phyloP scores from a whole-genome alignment of 2,329 filamentous ascomycete species.

The Hirsutella rhossiliensis region DNA sequence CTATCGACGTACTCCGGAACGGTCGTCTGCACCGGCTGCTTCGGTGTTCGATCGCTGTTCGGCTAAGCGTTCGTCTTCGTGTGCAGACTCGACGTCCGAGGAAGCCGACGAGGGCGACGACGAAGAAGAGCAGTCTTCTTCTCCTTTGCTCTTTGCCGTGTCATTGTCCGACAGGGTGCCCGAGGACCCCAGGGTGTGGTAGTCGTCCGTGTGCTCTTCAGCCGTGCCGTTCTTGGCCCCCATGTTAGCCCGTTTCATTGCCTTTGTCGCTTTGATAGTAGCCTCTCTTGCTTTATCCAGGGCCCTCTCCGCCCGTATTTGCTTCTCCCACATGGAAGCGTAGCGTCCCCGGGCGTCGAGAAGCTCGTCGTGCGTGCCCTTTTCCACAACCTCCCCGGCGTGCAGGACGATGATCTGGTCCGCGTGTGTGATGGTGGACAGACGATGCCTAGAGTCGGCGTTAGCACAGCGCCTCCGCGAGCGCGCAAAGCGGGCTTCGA shows the following conservation, averaged over 20 bases:
- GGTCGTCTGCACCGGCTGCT: constrained; percentile 4
- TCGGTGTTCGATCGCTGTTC: constrained; percentile 4
- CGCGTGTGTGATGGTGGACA: constrained; percentile 76
- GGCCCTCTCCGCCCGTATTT: constrained; percentile 66
- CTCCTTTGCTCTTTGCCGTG: constrained; percentile 17
- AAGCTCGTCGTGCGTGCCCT: constrained; percentile 68
- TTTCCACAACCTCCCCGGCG: constrained; percentile 64
- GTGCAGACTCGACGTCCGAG: constrained; percentile 23
- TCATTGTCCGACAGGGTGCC: constrained; percentile 25
- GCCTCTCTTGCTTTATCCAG: constrained; percentile 23
- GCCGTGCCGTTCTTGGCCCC: constrained; percentile 20
- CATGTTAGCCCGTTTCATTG: constrained; percentile 38
- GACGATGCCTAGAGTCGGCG: constrained; percentile 45
- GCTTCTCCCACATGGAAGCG: constrained; percentile 79
- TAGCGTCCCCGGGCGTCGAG: constrained; percentile 62
- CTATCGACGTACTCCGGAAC: background rate
- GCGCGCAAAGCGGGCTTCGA: constrained; percentile 8
- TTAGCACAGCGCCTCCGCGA: constrained; percentile 7
- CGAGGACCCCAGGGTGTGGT: constrained; percentile 32
- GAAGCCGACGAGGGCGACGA: constrained; percentile 13
- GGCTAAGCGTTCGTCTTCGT: constrained; percentile 15
- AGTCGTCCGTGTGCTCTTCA: constrained; percentile 29
- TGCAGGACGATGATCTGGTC: constrained; percentile 75
- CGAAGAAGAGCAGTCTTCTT: constrained; percentile 17
- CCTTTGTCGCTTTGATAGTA: constrained; percentile 20